Percentiles rank a stretch among this genome's conserved stretches.
phyloP scores from a whole-genome alignment of 1,139 yeast species.

The Kazachstania sp. region DNA sequence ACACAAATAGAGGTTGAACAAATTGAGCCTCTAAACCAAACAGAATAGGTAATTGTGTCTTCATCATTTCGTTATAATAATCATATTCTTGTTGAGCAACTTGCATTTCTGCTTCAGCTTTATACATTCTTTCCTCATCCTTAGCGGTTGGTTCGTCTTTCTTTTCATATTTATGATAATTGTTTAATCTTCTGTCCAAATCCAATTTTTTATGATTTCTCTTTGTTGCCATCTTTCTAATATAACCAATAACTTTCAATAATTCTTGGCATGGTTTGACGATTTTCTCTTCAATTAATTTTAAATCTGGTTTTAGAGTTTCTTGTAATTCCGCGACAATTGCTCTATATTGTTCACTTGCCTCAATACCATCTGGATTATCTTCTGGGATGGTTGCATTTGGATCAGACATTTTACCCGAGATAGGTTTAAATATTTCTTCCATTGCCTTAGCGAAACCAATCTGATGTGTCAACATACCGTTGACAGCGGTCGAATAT shows the following conservation, averaged over 20 bases:
- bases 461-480: conserved; percentile 86
- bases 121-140: conserved; percentile 85
- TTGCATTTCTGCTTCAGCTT: conserved; percentile 80
- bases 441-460: conserved; percentile 91
- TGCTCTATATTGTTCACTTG: conserved; percentile 84
- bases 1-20: conserved; percentile 85
- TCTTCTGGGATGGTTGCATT: conserved; percentile 79
- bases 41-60: conserved; percentile 77
- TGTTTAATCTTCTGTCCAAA: conserved; percentile 73
- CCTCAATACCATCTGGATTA: conserved; percentile 91
- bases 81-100: conserved; percentile 93
- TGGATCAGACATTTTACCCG: conserved; percentile 87
- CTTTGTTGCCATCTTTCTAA: conserved; percentile 89
- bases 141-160: conserved; percentile 77
- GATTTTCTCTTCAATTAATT: conserved; percentile 80
- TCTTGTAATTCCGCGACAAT: conserved; percentile 80
- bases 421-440: conserved; percentile 91
- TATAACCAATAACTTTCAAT: conserved; percentile 66
- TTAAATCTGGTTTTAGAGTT: conserved; percentile 84
- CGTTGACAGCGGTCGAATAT: conserved; percentile 84
- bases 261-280: conserved; percentile 90
- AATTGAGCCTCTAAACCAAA: conserved; percentile 86
- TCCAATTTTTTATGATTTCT: conserved; percentile 94
- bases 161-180: conserved; percentile 61
- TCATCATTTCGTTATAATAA: conserved; percentile 89